phyloP scores from a whole-genome alignment of 2,329 filamentous ascomycete species.

The Penicillium sp. region DNA sequence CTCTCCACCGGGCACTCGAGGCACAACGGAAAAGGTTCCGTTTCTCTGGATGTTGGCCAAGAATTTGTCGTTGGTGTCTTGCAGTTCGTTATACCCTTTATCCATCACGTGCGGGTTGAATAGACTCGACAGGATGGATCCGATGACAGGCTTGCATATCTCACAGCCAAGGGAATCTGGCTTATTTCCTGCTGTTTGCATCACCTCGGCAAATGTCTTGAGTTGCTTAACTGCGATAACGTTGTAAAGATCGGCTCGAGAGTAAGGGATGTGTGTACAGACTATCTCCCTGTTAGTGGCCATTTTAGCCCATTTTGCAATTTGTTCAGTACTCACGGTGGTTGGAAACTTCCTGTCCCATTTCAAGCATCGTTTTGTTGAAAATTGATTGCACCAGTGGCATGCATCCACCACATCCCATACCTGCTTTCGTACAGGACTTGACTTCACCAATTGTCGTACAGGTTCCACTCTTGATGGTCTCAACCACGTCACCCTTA shows the following conservation, averaged over 20 bases:
- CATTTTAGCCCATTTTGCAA: background rate
- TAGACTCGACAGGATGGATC: constrained; percentile 74
- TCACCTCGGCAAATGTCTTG: constrained; percentile 70
- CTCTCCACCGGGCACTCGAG: constrained; percentile 78
- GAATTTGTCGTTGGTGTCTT: constrained; percentile 88
- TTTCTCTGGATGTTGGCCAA: constrained; percentile 88
- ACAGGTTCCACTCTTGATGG: constrained; percentile 74
- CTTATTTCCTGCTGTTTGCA: constrained; percentile 74
- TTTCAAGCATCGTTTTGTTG: constrained; percentile 79
- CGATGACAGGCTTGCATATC: constrained; percentile 79
- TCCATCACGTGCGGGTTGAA: constrained; percentile 85
- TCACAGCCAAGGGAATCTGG: constrained; percentile 76
- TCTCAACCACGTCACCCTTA: constrained; percentile 73
- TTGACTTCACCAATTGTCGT: constrained; percentile 82
- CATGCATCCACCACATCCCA: constrained; percentile 87
- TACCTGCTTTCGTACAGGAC: constrained; percentile 86
- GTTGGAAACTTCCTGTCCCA: constrained; percentile 86
- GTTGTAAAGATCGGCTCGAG: constrained; percentile 84
- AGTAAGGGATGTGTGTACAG: constrained; percentile 80
- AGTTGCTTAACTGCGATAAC: constrained; percentile 81
- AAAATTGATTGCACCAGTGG: constrained; percentile 86
- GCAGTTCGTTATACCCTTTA: constrained; percentile 67
- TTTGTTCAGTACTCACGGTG: constrained; percentile 46
- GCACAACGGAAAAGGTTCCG: constrained; percentile 85
- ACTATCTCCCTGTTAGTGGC: constrained; percentile 40